A percentile compares a stretch with the other conserved stretches of the same genome.
These are phyloP conservation scores for Podila horticola DNA, from an alignment of 192 early-diverging fungal species.

Conservation along the genomic window DNA sequence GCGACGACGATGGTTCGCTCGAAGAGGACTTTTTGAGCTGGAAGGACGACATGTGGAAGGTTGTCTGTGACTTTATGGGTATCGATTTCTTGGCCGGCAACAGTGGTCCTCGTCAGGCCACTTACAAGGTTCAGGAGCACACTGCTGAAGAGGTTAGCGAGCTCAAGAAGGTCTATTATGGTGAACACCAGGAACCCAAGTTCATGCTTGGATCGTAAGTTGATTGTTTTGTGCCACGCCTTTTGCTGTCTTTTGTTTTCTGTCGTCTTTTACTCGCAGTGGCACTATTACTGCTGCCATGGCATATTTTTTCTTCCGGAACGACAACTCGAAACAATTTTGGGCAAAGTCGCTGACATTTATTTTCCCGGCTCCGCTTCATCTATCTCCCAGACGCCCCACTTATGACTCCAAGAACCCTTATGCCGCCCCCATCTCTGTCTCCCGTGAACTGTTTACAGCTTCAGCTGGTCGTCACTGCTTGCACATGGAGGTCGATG, in stretches of 20 bases:
- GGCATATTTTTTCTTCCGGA: constrained; percentile 10
- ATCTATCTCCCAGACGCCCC: constrained; percentile 37
- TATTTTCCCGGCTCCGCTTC: constrained; percentile 10
- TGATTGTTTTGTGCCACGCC: neutral
- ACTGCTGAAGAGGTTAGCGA: constrained; percentile 30
- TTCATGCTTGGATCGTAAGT: constrained; percentile 54
- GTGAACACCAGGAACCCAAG: constrained; percentile 59
- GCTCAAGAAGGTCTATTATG: constrained; percentile 57
- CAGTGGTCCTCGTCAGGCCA: constrained; percentile 52
- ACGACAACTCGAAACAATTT: neutral
- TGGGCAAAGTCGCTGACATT: constrained; percentile 4
- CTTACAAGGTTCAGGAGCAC: constrained; percentile 67
- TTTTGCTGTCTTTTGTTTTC: neutral
- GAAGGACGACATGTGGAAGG: constrained; percentile 89
- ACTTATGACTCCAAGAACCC: constrained; percentile 92
- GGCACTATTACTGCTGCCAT: neutral
- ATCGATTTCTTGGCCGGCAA: constrained; percentile 60
- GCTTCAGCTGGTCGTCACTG: constrained; percentile 78
- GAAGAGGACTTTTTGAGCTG: constrained; percentile 98
- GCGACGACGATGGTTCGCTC: constrained; percentile 95
- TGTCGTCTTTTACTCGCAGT: neutral
- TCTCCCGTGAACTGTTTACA: constrained; percentile 74
- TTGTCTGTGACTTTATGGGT: constrained; percentile 77
- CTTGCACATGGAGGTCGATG: constrained; percentile 94
- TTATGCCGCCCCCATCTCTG: constrained; percentile 73